Percentiles rank a stretch among this genome's conserved stretches.
phyloP scores from a whole-genome alignment of 495 filamentous ascomycete species.

The Aspergillus cristatus region DNA sequence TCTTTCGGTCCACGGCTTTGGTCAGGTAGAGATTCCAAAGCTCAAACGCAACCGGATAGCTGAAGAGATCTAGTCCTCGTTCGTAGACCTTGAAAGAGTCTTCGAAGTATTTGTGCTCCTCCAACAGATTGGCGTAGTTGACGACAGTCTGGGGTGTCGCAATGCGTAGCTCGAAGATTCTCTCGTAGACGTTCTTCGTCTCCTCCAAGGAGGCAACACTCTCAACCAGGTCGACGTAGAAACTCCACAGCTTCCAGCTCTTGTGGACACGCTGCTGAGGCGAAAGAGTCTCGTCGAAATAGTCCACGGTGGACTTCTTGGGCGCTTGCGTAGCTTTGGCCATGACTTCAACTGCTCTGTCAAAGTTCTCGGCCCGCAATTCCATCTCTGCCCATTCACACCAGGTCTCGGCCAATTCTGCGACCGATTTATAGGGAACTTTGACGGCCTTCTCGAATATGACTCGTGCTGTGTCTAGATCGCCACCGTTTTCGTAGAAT shows the following conservation, averaged over 20 bases:
- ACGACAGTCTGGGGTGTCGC: constrained; percentile 97
- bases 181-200: constrained; percentile 87
- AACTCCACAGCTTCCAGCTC: constrained; percentile 99
- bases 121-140: constrained; percentile 94
- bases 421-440: constrained; percentile 90
- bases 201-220: constrained; percentile 87
- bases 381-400: constrained; percentile 99
- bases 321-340: constrained; percentile 92
- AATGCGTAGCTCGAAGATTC: constrained; percentile 97
- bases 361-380: constrained; percentile 89
- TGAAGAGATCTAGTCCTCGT: constrained; percentile 92
- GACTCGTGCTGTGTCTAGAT: constrained; percentile 73
- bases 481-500: constrained; percentile 86
- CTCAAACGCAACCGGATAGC: constrained; percentile 95
- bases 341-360: constrained; percentile 91
- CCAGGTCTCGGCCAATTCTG: constrained; percentile 96
- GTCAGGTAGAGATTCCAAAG: constrained; percentile 98
- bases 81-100: constrained; percentile 98
- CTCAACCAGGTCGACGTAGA: constrained; percentile 97
- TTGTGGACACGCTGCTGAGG: constrained; percentile 97
- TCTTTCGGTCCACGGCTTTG: constrained; percentile 92
- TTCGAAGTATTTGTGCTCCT: constrained; percentile 93
- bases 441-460: constrained; percentile 98
- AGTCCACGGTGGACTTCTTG: constrained; percentile 91
- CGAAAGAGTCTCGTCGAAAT: constrained; percentile 90